A percentile compares a stretch with the other conserved stretches of the same genome.
Conservation (phyloP, 176 grass and related monocot genomes). For the Hordeum vulgare region DNA sequence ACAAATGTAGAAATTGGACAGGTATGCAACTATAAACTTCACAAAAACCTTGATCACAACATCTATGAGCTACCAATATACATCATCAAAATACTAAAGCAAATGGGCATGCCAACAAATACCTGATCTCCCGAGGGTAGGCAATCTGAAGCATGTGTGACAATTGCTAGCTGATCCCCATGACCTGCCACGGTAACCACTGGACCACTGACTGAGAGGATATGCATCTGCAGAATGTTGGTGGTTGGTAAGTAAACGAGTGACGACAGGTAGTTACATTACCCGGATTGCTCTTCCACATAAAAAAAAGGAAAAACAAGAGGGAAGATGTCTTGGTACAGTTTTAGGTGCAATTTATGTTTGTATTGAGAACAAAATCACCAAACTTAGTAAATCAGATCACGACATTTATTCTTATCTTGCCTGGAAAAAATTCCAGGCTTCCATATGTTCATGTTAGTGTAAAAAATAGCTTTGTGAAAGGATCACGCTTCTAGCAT, state of each 20-base stretch:
- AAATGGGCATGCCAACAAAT: not conserved
- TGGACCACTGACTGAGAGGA: constrained; percentile 77
- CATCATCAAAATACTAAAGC: not conserved
- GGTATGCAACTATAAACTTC: not conserved
- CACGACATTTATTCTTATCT: not conserved
- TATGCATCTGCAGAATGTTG: constrained; percentile 54
- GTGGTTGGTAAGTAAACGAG: not conserved
- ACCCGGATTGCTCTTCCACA: not conserved
- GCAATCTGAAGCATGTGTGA: constrained; percentile 89
- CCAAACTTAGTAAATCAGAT: not conserved
- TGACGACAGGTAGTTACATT: not conserved
- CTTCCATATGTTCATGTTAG: not conserved
- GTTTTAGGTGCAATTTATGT: not conserved
- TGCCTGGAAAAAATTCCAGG: not conserved
- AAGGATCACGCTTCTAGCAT: not conserved
- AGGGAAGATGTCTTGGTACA: not conserved
- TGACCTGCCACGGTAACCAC: constrained; percentile 74
- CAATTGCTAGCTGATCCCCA: constrained; percentile 65
- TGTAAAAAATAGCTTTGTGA: not conserved
- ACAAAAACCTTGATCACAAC: not conserved
- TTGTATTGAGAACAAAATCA: not conserved
- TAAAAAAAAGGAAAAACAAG: not conserved
- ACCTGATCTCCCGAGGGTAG: constrained; percentile 96
- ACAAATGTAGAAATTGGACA: not conserved
- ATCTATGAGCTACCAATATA: not conserved